These are phyloP conservation scores for Spongispora temasekensis DNA, from an alignment of 1,284 basidiomycete genomes.

Conservation along the genomic window DNA sequence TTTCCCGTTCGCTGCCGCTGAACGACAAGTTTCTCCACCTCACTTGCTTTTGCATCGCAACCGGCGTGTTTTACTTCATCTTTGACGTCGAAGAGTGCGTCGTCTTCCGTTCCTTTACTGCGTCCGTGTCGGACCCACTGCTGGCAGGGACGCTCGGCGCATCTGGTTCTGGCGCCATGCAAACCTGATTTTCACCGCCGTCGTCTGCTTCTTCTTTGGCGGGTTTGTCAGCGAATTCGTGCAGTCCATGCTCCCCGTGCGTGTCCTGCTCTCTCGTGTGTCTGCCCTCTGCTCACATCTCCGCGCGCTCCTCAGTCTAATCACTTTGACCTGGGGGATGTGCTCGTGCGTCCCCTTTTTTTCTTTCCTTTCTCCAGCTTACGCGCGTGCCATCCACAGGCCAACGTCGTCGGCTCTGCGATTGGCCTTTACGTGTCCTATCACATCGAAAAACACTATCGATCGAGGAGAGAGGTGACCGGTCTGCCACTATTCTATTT, in stretches of 20 bases:
- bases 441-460: constrained; percentile 71
- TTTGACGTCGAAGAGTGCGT: constrained; percentile 86
- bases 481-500: not conserved
- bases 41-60: constrained; percentile 76
- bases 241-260: constrained; percentile 77
- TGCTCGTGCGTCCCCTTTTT: constrained; percentile 53
- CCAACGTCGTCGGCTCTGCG: constrained; percentile 79
- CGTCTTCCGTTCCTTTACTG: constrained; percentile 4
- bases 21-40: constrained; percentile 88
- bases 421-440: constrained; percentile 71
- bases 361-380: not conserved
- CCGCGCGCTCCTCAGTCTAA: constrained; percentile 55
- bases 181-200: constrained; percentile 64
- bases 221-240: constrained; percentile 86
- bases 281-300: not conserved
- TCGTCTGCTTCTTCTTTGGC: constrained; percentile 78
- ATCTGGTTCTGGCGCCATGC: constrained; percentile 87
- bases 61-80: constrained; percentile 84
- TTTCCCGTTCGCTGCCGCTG: constrained; percentile 63
- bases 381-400: constrained; percentile 48
- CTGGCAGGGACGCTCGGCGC: constrained; percentile 62
- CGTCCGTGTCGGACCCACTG: not conserved
- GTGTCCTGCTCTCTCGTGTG: not conserved
- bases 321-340: constrained; percentile 76
- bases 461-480: constrained; percentile 69